Conservation (phyloP, 23 red algal genomes). For the Gracilariopsis chorda region DNA sequence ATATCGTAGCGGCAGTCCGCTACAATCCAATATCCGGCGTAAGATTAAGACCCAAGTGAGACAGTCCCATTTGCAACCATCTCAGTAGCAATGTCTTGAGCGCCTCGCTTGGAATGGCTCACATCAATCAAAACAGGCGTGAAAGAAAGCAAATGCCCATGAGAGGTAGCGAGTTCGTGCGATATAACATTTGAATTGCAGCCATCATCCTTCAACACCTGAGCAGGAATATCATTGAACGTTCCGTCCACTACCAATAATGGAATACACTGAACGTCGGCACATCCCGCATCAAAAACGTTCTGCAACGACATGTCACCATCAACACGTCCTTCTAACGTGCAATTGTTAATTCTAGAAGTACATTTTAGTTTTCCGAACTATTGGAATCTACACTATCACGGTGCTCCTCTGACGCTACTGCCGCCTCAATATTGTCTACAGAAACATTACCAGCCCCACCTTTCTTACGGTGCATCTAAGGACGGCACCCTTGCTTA, state of each 20-base stretch:
- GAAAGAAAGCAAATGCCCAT: too few relatives aligned
- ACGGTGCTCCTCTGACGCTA: too few relatives aligned
- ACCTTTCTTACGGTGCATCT: too few relatives aligned
- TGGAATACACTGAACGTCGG: background rate
- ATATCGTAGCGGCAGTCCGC: background rate
- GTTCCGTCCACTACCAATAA: background rate
- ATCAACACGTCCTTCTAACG: background rate
- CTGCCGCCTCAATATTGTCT: too few relatives aligned
- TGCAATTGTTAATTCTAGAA: background rate
- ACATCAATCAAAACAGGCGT: too few relatives aligned
- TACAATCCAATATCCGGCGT: background rate
- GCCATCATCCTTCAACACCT: slow-evolving; percentile 1
- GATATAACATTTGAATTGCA: background rate
- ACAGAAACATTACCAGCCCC: too few relatives aligned
- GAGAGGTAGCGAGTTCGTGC: background rate
- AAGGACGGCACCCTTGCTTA: too few relatives aligned
- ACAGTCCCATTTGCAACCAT: background rate
- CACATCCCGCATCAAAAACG: background rate
- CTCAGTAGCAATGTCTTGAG: background rate
- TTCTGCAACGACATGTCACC: too few relatives aligned
- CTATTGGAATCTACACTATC: too few relatives aligned
- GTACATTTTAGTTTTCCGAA: too few relatives aligned
- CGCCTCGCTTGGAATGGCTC: too few relatives aligned
- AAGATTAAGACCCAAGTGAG: background rate
- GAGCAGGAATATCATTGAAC: too few relatives aligned